Evolutionary conservation across 257 asterid species (phyloP).

Genomic region (Penstemon barbatus): DNA sequence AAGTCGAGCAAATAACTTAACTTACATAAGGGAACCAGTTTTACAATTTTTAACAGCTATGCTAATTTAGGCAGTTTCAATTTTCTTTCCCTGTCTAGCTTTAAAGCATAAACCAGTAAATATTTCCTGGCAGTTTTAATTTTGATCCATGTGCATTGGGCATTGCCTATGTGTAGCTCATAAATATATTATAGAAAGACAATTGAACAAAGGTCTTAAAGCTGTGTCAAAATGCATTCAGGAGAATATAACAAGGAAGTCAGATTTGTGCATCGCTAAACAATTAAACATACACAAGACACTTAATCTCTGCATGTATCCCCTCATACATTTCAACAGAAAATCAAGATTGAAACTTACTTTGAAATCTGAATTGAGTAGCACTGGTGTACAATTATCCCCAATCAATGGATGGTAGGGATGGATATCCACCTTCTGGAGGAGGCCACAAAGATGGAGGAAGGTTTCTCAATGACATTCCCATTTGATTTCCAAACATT

Average conservation of each 20-base stretch:
- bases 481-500: slow-evolving; percentile 50
- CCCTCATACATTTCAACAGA: slow-evolving; percentile 18
- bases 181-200: not conserved
- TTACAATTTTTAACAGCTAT: no score
- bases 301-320: not conserved
- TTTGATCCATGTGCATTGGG: not conserved
- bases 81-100: no score
- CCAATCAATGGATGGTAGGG: slow-evolving; percentile 83
- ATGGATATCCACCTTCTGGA: slow-evolving; percentile 84
- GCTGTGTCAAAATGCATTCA: not conserved
- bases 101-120: no score
- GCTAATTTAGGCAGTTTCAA: no score
- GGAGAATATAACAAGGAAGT: slow-evolving; percentile 14
- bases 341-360: slow-evolving; percentile 1
- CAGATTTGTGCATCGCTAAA: not conserved
- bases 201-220: not conserved
- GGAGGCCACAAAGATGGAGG: slow-evolving; percentile 96
- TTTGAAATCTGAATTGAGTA: not conserved
- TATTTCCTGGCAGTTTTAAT: not conserved
- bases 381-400: slow-evolving; percentile 47
- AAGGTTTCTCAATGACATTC: slow-evolving; percentile 57
- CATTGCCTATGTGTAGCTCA: not conserved
- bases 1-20: no score
- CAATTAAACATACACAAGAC: not conserved
- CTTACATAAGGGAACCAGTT: no score